These are phyloP conservation scores for Teunomyces barrocoloradensis DNA, from an alignment of 805 yeast genomes.

Conservation along the genomic window DNA sequence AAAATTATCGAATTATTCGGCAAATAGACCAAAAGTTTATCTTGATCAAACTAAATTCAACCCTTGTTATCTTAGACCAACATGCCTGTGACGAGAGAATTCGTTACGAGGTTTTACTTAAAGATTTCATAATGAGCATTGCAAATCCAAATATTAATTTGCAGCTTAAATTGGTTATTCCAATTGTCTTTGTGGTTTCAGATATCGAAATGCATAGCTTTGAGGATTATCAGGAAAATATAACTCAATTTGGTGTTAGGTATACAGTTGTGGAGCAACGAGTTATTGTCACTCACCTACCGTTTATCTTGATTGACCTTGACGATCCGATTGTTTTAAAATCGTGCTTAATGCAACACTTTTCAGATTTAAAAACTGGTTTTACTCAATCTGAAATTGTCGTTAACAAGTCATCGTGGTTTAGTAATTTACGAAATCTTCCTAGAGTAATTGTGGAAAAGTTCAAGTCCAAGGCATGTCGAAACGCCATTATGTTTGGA, in stretches of 20 bases:
- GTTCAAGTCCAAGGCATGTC: conserved; percentile 62
- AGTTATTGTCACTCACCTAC: conserved; percentile 41
- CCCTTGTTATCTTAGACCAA: conserved; percentile 60
- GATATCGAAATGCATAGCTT: conserved; percentile 26
- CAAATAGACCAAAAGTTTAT: conserved; percentile 70
- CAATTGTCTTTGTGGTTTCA: conserved; percentile 16
- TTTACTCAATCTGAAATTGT: conserved; percentile 18
- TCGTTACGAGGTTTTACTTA: conserved; percentile 51
- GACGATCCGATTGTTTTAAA: conserved; percentile 28
- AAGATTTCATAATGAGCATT: conserved; percentile 31
- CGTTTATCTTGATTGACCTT: conserved; percentile 34
- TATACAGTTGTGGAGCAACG: conserved; percentile 6
- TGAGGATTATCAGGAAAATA: conserved; percentile 9
- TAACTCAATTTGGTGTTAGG: conserved; percentile 18
- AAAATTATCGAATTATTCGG: conserved; percentile 34
- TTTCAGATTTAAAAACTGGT: conserved; percentile 38
- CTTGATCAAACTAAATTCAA: conserved; percentile 26
- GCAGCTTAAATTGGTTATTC: conserved; percentile 6
- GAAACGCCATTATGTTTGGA: conserved; percentile 73
- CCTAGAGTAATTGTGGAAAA: conserved; percentile 53
- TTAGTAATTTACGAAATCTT: conserved; percentile 23
- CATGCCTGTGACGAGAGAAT: conserved; percentile 85
- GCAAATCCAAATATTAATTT: conserved; percentile 12
- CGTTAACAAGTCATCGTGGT: conserved; percentile 16
- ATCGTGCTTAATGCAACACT: conserved; percentile 42